Conservation (phyloP, 2,329 filamentous ascomycete genomes). For the Elsinoe australis region DNA sequence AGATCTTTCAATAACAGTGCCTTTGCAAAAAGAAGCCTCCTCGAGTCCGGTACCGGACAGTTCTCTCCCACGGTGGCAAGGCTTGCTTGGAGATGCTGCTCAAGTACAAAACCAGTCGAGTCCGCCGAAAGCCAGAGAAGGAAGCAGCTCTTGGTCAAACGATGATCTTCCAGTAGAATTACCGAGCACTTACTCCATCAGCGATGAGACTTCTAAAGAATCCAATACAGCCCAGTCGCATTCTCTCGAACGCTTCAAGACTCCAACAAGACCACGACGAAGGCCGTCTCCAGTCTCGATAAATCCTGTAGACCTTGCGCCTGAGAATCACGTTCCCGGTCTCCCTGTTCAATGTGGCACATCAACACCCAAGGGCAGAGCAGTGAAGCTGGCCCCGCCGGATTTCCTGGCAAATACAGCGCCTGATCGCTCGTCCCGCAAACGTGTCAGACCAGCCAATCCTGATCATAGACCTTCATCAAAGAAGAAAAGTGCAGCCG, state of each 20-base stretch:
- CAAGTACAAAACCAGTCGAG: no score
- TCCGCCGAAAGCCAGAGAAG: not conserved
- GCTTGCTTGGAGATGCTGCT: not conserved
- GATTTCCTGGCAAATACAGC: no score
- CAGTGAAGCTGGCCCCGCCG: no score
- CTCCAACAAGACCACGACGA: slow-evolving; percentile 20
- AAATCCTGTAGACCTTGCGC: not conserved
- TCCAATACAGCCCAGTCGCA: slow-evolving; percentile 23
- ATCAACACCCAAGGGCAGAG: no score
- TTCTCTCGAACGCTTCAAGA: slow-evolving; percentile 23
- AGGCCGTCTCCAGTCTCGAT: slow-evolving; percentile 1
- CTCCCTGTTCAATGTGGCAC: no score
- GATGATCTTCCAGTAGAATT: slow-evolving; percentile 27
- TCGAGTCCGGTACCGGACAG: no score
- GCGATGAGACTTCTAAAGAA: slow-evolving; percentile 25
- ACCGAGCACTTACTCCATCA: slow-evolving; percentile 31
- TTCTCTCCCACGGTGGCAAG: slow-evolving; percentile 17
- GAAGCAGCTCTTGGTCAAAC: slow-evolving; percentile 14
- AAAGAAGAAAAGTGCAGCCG: no score
- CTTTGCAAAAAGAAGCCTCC: not conserved
- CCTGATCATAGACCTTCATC: no score
- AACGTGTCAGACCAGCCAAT: no score
- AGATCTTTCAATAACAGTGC: not conserved
- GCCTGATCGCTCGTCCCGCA: no score
- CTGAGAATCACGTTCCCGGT: no score